These are phyloP conservation scores for Petasospora rhodanensis DNA, from an alignment of 1,139 yeast genomes.

Conservation along the genomic window DNA sequence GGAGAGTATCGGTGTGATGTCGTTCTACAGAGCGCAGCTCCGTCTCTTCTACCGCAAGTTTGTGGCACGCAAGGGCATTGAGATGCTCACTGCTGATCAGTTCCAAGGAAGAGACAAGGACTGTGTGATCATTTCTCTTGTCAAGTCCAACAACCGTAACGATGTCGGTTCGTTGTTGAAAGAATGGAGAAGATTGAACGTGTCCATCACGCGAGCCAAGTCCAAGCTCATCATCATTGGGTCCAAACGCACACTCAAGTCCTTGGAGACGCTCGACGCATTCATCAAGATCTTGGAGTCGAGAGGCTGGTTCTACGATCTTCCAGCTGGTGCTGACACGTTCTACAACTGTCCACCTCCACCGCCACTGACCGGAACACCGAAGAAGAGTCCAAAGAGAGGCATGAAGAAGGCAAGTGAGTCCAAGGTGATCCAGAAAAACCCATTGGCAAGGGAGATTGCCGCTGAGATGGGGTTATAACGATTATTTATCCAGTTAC, in stretches of 20 bases:
- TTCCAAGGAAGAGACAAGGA: conserved; percentile 96
- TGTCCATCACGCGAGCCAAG: conserved; percentile 88
- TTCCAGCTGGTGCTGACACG: conserved; percentile 43
- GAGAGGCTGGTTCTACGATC: conserved; percentile 60
- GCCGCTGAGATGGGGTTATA: conserved; percentile 15
- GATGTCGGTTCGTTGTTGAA: conserved; percentile 72
- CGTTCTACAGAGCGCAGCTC: conserved; percentile 82
- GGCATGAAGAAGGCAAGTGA: conserved; percentile 1
- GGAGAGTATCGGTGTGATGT: conserved; percentile 74
- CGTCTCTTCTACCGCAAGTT: conserved; percentile 47
- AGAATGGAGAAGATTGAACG: conserved; percentile 92
- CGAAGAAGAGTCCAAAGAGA: conserved; percentile 1
- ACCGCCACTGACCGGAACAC: neutral
- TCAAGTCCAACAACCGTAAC: conserved; percentile 67
- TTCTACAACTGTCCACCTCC: conserved; percentile 28
- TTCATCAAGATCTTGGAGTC: conserved; percentile 58
- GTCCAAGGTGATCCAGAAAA: conserved; percentile 15
- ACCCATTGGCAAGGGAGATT: conserved; percentile 18
- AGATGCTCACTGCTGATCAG: conserved; percentile 88
- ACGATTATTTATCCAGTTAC: too few species aligned
- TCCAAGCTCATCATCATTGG: conserved; percentile 82
- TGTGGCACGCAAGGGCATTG: conserved; percentile 43
- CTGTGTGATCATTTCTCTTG: conserved; percentile 81
- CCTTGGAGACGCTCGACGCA: conserved; percentile 51
- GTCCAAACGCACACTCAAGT: conserved; percentile 57